Base-by-base conservation (phyloP, 495 filamentous ascomycete species). In the Extremus antarcticus region DNA sequence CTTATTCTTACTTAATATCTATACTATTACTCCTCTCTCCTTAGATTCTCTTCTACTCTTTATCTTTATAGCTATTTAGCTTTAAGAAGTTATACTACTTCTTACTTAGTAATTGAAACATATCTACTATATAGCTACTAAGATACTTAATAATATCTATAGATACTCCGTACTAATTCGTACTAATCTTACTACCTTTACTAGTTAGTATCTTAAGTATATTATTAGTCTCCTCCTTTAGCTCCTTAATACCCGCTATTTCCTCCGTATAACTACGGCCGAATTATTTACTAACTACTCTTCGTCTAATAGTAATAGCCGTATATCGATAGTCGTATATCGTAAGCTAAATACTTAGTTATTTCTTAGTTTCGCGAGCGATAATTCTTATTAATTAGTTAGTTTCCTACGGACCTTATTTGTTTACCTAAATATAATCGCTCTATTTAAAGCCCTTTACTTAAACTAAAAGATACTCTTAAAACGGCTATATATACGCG, bases 401-500 rank as follows among this genome's bases (percentile, higher is more conserved):
- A 9, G 51, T 54, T 9, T 23, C 51, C 51, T 39, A 54, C 51
- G 51, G 51, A 10, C 51, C 51, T n/a, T 16, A 43, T 23, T 43
- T 39, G 51, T 25, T 46, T 16, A 39, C 13, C 51, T 39, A 54
- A 39, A 54, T 20, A 39, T 54, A 29, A 20, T 54, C 51, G 41
- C 8, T 22, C 9, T 9, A n/a, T 10, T 22, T 39, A 20, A 21
- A n/a, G 16, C 38, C 51, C 22, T 25, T 7, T n/a, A 54, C 35
- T 22, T 22, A 21, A 17, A 13, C 51, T 21, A 8, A n/a, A 35
- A 43, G 38, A 54, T 46, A 32, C 51, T 54, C 15, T 39, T 29
- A 39, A 15, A 54, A 25, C 51, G 35, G 51, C 51, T 54, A 39
- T 15, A 54, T 39, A 39, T 54, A 54, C 16, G 38, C 51, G 21